Base-by-base conservation (phyloP, 306 rosid genomes). In the Begonia peltatifolia region DNA sequence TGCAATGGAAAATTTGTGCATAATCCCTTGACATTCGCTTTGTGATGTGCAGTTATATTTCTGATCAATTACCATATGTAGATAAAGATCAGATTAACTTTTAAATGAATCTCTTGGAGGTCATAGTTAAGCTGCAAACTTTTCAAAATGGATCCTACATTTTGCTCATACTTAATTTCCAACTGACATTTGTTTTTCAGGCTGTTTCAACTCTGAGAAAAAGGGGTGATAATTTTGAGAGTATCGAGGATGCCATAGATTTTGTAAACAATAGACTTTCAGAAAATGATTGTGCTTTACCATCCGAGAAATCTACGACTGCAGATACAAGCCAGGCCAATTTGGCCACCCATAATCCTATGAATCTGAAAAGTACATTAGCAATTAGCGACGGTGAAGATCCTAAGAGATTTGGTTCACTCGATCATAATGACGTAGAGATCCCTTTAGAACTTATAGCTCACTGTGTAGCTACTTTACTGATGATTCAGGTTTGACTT, bases 391-490 rank as follows among this genome's bases (percentile, higher is more conserved):
- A 61, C 52, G 57, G 53, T 46, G 76, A 62, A 36, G 83, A 78
- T 66, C 65, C 84, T 20, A 74, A 70, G 61, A 75, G 65, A 54
- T 67, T 76, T 52, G 55, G 66, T 46, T 54, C 68, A 51, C 55
- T 78, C 51, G 74, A 78, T 60, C 84, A 70, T 70, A 76, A 70
- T 41, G 90, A 80, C 64, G 65, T 67, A 52, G 73, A 80, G 72
- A 54, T 82, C 67, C 95, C 88, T 65, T 76, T 87, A 16, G 90
- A 89, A 55, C 90, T 85, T 41, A 83, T 85, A 57, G 76, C 84
- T 67, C 84, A 74, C 60, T 85, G 95, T 77, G 79, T 85, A 35
- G 95, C 97, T n/a, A 82, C 90, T 47, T 68, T 82, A 68, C 70
- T 85, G 70, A 80, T 80, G 94, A 83, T 85, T 76, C 95, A 85